These are phyloP conservation scores for Chlorociboria aeruginascens DNA, from an alignment of 495 filamentous ascomycete genomes.

Conservation along the genomic window DNA sequence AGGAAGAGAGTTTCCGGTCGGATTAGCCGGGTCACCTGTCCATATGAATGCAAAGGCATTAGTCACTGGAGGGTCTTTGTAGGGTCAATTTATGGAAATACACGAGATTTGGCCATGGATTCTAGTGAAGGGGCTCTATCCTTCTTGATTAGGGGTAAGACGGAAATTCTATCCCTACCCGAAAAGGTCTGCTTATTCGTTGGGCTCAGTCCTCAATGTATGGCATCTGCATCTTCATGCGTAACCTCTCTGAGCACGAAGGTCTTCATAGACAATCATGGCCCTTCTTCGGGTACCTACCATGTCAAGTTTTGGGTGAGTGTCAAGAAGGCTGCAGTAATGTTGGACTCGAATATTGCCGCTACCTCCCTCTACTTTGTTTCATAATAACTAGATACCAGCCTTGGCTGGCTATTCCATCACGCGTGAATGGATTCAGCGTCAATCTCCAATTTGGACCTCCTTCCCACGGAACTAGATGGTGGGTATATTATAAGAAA, in stretches of 20 bases:
- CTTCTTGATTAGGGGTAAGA: slow-evolving; percentile 1
- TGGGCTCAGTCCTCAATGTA: not conserved
- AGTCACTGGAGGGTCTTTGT: too few relatives aligned
- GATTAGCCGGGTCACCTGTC: slow-evolving; percentile 18
- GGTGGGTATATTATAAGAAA: too few relatives aligned
- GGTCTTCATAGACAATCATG: slow-evolving; percentile 2
- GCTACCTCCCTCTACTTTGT: not conserved
- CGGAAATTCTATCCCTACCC: not conserved
- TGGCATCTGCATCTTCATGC: slow-evolving; percentile 3
- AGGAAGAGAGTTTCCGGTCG: slow-evolving; percentile 16
- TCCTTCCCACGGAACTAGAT: not conserved
- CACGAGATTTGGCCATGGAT: slow-evolving; percentile 18
- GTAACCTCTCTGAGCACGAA: not conserved
- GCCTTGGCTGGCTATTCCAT: slow-evolving; percentile 1
- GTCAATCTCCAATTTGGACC: not conserved
- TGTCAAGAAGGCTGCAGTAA: slow-evolving; percentile 10
- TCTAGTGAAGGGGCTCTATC: not conserved
- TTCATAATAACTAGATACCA: slow-evolving; percentile 5
- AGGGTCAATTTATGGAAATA: not conserved
- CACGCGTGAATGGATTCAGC: not conserved
- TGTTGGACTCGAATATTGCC: not conserved
- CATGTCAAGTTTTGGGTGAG: slow-evolving; percentile 5
- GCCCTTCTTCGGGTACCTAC: not conserved
- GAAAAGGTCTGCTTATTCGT: not conserved
- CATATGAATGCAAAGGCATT: slow-evolving; percentile 1